Base-by-base conservation (phyloP, 2,329 filamentous ascomycete species). In the Penicillium fuscoglaucum region DNA sequence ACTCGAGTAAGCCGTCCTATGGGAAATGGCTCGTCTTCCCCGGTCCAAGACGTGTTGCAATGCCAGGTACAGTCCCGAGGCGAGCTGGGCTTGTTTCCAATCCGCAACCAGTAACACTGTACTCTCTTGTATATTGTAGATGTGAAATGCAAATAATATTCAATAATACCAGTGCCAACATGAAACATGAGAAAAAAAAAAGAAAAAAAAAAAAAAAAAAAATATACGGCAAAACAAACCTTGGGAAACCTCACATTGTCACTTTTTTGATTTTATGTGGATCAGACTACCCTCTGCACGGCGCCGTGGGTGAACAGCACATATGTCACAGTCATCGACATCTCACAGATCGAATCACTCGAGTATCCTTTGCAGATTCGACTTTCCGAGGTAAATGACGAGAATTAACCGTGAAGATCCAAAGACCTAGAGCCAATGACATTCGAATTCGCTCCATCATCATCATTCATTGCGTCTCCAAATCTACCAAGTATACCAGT, bases 1-100 rank as follows among this genome's bases (percentile, higher is more conserved):
- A 50, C 40, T 26, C 33, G 21, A 28, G 7, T 17, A 24, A 31
- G 52, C 47, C 19, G 50, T 61, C 56, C 44, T 58, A 57, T 60
- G 46, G 31, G 41, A 53, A 57, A 40, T 44, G 31, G 21, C 6
- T 50, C 46, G 44, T 46, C 19, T 35, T 39, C 48, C 50, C 28
- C 39, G 41, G 15, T 29, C 41, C 46, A 46, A 26, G 48, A 49
- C 4, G 48, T 52, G 39, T 48, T 47, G 52, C 60, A 59, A 62
- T 61, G 61, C 54, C 58, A 64, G 62, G 61, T 62, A 63, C 60
- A 62, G 43, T 52, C 54, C 62, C 58, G 49, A 59, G 55, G 47
- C 43, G 39, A 58, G 55, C 56, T 64, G 40, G 63, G n/a, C 59
- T 56, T 33, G 35, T 64, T 64, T 57, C 21, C 40, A 65, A 65